phyloP scores from a whole-genome alignment of 441 rosid species.

The Lepidium campestre region DNA sequence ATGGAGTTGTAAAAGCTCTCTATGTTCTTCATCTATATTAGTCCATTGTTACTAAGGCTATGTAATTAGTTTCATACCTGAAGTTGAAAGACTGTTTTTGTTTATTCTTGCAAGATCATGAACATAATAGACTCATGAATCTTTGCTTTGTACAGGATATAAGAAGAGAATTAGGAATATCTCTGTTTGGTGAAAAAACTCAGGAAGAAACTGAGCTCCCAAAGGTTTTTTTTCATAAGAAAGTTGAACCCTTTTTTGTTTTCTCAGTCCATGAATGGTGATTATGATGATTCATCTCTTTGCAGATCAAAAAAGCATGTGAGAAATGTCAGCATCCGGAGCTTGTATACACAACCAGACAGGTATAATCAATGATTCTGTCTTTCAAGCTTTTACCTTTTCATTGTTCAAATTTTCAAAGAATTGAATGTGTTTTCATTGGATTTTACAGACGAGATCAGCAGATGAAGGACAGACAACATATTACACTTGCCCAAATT shows the following conservation, averaged over 20 bases:
- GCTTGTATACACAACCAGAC: constrained; percentile 33
- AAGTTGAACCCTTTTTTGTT: neutral
- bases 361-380: neutral
- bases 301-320: constrained; percentile 32
- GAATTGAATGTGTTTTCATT: neutral
- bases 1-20: neutral
- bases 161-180: constrained; percentile 33
- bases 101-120: neutral
- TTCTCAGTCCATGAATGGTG: neutral
- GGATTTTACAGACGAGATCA: constrained; percentile 27
- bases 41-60: neutral
- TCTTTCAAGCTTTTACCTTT: neutral
- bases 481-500: constrained; percentile 26
- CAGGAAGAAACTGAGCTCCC: constrained; percentile 26
- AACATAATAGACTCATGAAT: neutral
- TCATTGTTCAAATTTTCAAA: neutral
- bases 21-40: neutral
- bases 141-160: constrained; percentile 22
- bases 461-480: constrained; percentile 26
- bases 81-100: neutral
- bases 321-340: constrained; percentile 38
- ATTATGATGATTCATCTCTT: neutral
- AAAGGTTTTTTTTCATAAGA: constrained; percentile 11
- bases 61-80: neutral
- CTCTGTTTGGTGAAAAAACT: constrained; percentile 24